Conservation (phyloP, 345 rosid species). For the Eucalyptus brandiana region DNA sequence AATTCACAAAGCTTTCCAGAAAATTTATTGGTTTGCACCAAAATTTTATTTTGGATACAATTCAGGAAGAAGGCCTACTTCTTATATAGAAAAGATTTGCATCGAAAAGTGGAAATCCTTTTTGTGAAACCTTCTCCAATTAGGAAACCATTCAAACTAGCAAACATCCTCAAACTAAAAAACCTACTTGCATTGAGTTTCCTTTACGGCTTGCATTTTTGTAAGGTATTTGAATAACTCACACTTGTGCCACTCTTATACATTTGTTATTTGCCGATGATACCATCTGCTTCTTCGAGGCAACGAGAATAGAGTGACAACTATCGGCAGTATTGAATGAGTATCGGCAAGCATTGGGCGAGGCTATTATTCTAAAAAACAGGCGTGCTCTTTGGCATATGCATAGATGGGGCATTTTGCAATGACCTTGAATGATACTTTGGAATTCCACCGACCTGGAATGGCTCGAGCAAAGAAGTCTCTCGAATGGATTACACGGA, state of each 20-base stretch:
- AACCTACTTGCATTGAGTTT: neutral
- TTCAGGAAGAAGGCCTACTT: neutral
- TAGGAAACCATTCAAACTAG: no score
- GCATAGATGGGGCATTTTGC: neutral
- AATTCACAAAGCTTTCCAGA: neutral
- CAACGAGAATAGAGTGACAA: neutral
- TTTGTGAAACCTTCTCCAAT: no score
- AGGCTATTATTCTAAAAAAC: neutral
- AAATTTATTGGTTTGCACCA: neutral
- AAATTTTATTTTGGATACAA: neutral
- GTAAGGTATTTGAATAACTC: no score
- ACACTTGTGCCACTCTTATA: neutral
- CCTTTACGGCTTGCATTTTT: no score
- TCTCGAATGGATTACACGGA: neutral
- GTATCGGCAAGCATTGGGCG: neutral
- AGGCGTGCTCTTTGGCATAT: neutral
- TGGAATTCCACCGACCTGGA: neutral
- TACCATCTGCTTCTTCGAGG: neutral
- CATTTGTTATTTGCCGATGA: neutral
- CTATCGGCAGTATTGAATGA: neutral
- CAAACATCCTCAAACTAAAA: no score
- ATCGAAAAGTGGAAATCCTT: neutral
- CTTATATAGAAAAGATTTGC: neutral
- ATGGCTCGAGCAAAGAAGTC: neutral
- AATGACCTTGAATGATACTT: neutral